Percentiles rank a stretch among this genome's conserved stretches.
Conservation (phyloP, 345 rosid species). For the Balakata baccata region DNA sequence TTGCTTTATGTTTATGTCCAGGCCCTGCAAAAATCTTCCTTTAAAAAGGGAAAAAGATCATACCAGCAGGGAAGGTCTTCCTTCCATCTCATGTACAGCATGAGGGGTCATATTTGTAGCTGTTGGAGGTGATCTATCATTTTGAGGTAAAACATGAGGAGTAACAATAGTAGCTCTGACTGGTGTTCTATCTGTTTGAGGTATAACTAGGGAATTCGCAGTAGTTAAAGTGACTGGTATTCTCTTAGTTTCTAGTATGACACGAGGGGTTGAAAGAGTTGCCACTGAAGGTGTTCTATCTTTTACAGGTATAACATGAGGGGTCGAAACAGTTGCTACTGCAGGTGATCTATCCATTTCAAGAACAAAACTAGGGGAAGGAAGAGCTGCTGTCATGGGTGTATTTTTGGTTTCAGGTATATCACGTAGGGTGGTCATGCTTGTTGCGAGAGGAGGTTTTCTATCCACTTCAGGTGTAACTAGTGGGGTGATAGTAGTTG, state of each 20-base stretch:
- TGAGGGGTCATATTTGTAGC: conserved; percentile 11
- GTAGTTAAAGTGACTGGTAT: conserved; percentile 7
- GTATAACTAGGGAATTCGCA: not conserved
- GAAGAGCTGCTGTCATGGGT: conserved; percentile 6
- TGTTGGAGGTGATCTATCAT: conserved; percentile 3
- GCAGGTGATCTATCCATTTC: conserved; percentile 24
- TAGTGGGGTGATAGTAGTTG: conserved; percentile 3
- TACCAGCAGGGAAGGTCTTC: conserved; percentile 22
- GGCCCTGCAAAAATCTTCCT: not conserved
- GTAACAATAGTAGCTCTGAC: conserved; percentile 16
- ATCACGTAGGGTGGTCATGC: not conserved
- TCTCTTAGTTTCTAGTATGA: conserved; percentile 26
- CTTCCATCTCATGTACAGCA: conserved; percentile 13
- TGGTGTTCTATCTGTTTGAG: conserved; percentile 3
- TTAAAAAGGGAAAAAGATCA: conserved; percentile 4
- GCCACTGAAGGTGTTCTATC: not conserved
- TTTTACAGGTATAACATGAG: not conserved
- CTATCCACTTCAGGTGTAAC: conserved; percentile 13
- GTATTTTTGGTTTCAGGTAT: conserved; percentile 16
- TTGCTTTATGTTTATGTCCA: not conserved
- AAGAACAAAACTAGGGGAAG: conserved; percentile 4
- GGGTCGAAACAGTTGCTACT: not conserved
- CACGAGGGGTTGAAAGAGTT: conserved; percentile 9
- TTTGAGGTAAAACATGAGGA: not conserved
- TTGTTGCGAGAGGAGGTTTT: not conserved